Evolutionary conservation across 495 filamentous ascomycete genomes (phyloP), one percentile per base, ranked within the genome.

Genomic region (Penicillium mononematosum): DNA sequence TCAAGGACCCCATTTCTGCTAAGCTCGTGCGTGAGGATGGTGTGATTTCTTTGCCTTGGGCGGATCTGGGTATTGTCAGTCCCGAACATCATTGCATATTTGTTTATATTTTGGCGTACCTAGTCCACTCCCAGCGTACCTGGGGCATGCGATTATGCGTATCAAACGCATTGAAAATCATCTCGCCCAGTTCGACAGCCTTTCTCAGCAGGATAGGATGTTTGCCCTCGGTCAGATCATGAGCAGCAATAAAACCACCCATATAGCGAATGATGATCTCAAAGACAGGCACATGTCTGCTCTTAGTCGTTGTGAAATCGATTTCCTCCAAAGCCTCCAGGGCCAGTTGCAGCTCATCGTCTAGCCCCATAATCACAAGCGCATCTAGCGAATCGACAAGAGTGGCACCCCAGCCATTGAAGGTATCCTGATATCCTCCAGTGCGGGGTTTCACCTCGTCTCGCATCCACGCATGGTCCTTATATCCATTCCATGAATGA

Each of bases 61-160:
- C 70, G 16, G 75, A 77, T 60, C 71, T 75, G 50, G 5, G 20
- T 2, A 50, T 8, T 9, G 50, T 70, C 38, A 73, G 54, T 45
- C 45, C 22, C 25, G 14, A 38, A 14, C 10, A 11, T 34, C 8
- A n/a, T 1, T 45, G 22, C 22, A 27, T 22, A 38, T n/a, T 10
- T 5, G 8, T 19, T 3, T 11, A 12, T 24, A 20, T 2, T 32
- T 0, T 16, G 24, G 39, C 67, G 69, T 51, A 75, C 72, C 65
- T 71, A 27, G 77, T 73, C 71, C 78, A 81, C 41, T 77, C 61
- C 78, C 77, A 85, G 51, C 78, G 73, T 38, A 80, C 81, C 51
- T 89, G 68, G 10, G 93, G 94, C 91, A 99, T 95, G 52, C 91
- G 81, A 66, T 98, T 98, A 2, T 90, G 90, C 14, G 94, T 98